phyloP scores from a whole-genome alignment of 495 filamentous ascomycete genomes.

The Talaromyces wortmannii region DNA sequence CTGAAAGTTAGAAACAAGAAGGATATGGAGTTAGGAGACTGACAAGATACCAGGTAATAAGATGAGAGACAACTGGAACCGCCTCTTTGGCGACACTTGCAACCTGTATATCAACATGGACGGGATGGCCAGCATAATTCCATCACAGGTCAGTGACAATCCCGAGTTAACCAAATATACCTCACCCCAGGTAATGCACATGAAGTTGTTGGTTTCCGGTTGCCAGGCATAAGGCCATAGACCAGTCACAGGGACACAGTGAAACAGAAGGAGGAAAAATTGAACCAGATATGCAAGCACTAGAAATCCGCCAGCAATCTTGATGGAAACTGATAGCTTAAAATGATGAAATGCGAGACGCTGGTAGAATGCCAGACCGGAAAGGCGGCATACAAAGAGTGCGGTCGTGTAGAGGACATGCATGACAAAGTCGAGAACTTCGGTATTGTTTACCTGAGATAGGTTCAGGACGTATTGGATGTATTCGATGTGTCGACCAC shows the following conservation, averaged over 20 bases:
- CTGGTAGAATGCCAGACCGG: slow-evolving; percentile 41
- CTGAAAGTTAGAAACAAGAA: too few relatives aligned
- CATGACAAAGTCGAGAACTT: slow-evolving; percentile 36
- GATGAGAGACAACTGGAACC: too few relatives aligned
- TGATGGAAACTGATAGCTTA: slow-evolving; percentile 25
- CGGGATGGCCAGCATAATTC: too few relatives aligned
- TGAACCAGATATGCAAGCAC: slow-evolving; percentile 31
- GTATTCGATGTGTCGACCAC: slow-evolving; percentile 39
- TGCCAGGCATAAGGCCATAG: slow-evolving; percentile 39
- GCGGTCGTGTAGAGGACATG: slow-evolving; percentile 42
- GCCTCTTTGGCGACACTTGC: too few relatives aligned
- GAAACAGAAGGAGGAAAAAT: slow-evolving; percentile 37
- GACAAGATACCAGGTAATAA: too few relatives aligned
- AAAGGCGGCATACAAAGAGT: slow-evolving; percentile 36
- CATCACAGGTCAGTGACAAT: too few relatives aligned
- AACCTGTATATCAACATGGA: too few relatives aligned
- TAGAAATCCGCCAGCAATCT: slow-evolving; percentile 24
- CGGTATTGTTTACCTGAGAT: slow-evolving; percentile 23
- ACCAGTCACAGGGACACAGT: slow-evolving; percentile 37
- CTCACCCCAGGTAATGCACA: too few relatives aligned
- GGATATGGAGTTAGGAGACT: too few relatives aligned
- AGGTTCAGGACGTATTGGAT: slow-evolving; percentile 36
- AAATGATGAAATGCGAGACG: slow-evolving; percentile 25
- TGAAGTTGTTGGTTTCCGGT: too few relatives aligned
- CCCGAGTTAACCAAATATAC: too few relatives aligned